Percentiles rank a stretch among this genome's conserved stretches.
Conservation (phyloP, 1,284 basidiomycete species). For the Pulchroboletus neoregius region DNA sequence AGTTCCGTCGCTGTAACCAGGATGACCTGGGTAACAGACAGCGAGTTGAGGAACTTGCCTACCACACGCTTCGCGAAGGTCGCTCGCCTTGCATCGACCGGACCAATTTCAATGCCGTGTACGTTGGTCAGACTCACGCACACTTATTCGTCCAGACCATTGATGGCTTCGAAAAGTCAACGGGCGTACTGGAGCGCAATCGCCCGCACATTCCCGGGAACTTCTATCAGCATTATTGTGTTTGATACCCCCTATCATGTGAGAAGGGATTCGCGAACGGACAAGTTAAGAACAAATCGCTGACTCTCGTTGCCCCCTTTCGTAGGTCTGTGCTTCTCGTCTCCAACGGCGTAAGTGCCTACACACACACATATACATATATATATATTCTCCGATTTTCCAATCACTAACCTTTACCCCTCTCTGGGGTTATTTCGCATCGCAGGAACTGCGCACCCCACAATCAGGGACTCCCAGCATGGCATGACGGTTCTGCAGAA, state of each 20-base stretch:
- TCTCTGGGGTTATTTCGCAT: slow-evolving; percentile 7
- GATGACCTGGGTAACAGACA: slow-evolving; percentile 58
- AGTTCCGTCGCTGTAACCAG: slow-evolving; percentile 65
- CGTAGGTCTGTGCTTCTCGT: slow-evolving; percentile 51
- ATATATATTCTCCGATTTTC: slow-evolving; percentile 3
- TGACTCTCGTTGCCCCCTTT: slow-evolving; percentile 12
- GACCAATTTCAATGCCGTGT: slow-evolving; percentile 66
- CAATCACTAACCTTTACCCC: slow-evolving; percentile 5
- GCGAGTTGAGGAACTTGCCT: slow-evolving; percentile 53
- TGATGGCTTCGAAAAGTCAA: slow-evolving; percentile 43
- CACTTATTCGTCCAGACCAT: background rate
- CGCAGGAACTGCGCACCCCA: slow-evolving; percentile 63
- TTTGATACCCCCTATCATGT: slow-evolving; percentile 72
- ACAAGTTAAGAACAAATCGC: slow-evolving; percentile 4
- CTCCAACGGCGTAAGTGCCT: slow-evolving; percentile 45
- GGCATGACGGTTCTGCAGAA: slow-evolving; percentile 55
- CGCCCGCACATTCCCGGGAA: slow-evolving; percentile 57
- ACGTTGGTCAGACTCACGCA: slow-evolving; percentile 29
- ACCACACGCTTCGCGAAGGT: slow-evolving; percentile 47
- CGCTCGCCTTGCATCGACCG: slow-evolving; percentile 69
- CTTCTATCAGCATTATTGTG: slow-evolving; percentile 62
- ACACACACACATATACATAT: background rate
- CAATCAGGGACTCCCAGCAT: slow-evolving; percentile 55
- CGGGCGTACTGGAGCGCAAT: slow-evolving; percentile 67
- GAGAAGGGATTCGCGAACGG: slow-evolving; percentile 33